phyloP scores from a whole-genome alignment of 495 filamentous ascomycete species.

The Xylaria scruposa region DNA sequence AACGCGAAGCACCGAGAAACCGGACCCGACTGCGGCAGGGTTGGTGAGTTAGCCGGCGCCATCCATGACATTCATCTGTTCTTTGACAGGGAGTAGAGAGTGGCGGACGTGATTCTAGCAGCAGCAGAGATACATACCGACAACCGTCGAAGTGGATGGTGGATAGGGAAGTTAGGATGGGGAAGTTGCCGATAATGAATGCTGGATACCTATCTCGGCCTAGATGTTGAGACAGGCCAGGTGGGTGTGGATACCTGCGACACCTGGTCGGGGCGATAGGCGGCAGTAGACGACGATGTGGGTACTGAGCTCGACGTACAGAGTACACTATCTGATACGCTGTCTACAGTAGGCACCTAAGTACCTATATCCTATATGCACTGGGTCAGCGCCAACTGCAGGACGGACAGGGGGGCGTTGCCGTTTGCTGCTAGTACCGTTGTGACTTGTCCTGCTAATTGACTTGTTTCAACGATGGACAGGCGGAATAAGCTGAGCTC shows the following conservation, averaged over 20 bases:
- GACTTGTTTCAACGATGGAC: neutral
- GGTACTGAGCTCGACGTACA: conserved; percentile 5
- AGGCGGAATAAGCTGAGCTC: conserved; percentile 17
- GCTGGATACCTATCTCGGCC: conserved; percentile 21
- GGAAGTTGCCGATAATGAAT: conserved; percentile 17
- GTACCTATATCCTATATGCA: no score
- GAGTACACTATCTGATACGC: neutral
- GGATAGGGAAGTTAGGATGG: conserved; percentile 12
- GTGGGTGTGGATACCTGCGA: conserved; percentile 28
- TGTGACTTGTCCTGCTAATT: conserved; percentile 20
- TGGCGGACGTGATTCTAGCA: neutral
- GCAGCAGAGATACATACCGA: conserved; percentile 14
- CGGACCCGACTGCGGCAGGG: conserved; percentile 15
- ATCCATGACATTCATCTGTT: conserved; percentile 8
- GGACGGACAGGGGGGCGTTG: neutral
- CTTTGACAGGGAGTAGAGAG: conserved; percentile 1
- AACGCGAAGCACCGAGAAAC: conserved; percentile 24
- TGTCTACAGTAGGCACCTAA: no score
- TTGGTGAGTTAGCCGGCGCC: conserved; percentile 21
- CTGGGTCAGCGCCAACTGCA: neutral
- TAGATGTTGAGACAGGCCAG: conserved; percentile 4
- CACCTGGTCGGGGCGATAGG: conserved; percentile 11
- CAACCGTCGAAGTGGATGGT: conserved; percentile 1
- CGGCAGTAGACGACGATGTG: conserved; percentile 10
- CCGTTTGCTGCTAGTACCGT: neutral